These are phyloP conservation scores for Aspergillus baeticus DNA, from an alignment of 495 filamentous ascomycete genomes.

Conservation along the genomic window DNA sequence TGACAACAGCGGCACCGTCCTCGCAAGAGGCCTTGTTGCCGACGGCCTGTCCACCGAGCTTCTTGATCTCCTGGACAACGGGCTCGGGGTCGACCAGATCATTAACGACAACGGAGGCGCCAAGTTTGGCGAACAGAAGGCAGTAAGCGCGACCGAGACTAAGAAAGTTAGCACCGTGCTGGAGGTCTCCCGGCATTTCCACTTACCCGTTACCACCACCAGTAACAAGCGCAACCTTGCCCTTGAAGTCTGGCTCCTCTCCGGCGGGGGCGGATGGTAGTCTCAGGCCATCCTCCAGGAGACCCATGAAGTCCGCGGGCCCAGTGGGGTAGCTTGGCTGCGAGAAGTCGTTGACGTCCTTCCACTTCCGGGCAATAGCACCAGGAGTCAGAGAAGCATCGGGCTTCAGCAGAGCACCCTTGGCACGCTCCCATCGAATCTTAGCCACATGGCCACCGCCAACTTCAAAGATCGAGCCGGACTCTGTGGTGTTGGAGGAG, in stretches of 20 bases:
- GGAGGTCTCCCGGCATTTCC: not conserved
- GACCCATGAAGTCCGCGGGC: slow-evolving; percentile 82
- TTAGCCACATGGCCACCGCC: slow-evolving; percentile 94
- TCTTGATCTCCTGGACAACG: slow-evolving; percentile 88
- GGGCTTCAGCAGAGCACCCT: slow-evolving; percentile 85
- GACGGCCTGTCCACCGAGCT: slow-evolving; percentile 85
- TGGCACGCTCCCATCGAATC: slow-evolving; percentile 91
- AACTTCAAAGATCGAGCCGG: slow-evolving; percentile 87
- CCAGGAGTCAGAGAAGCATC: slow-evolving; percentile 86
- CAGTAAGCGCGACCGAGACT: slow-evolving; percentile 92
- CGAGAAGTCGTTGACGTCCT: slow-evolving; percentile 83
- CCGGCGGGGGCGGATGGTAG: slow-evolving; percentile 69
- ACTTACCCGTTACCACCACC: slow-evolving; percentile 81
- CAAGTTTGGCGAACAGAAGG: slow-evolving; percentile 84
- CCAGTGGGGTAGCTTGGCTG: slow-evolving; percentile 80
- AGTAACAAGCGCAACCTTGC: slow-evolving; percentile 88
- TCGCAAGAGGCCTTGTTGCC: slow-evolving; percentile 93
- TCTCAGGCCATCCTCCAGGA: slow-evolving; percentile 84
- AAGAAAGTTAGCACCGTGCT: slow-evolving; percentile 6
- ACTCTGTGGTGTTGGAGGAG: slow-evolving; percentile 82
- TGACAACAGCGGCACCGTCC: slow-evolving; percentile 89
- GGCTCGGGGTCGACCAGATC: slow-evolving; percentile 91
- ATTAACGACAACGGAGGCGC: slow-evolving; percentile 91
- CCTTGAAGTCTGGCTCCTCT: slow-evolving; percentile 82
- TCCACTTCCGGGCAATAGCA: slow-evolving; percentile 86